These are phyloP conservation scores for Wickerhamomyces bisporus DNA, from an alignment of 805 yeast species.

Conservation along the genomic window DNA sequence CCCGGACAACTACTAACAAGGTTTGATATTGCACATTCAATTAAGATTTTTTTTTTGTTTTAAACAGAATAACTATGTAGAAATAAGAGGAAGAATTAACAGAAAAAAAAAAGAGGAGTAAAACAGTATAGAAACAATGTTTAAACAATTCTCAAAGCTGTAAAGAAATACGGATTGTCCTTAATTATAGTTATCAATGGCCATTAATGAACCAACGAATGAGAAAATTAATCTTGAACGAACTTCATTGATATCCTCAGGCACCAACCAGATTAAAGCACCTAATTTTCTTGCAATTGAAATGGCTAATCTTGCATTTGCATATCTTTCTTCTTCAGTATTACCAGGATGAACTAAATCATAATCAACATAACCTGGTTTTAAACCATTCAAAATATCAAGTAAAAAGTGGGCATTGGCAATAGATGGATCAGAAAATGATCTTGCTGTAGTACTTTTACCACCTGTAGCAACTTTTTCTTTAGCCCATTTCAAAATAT, in stretches of 20 bases:
- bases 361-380: constrained; percentile 97
- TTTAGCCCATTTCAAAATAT: constrained; percentile 93
- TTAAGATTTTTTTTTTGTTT: no score
- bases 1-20: no score
- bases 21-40: no score
- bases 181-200: constrained; percentile 37
- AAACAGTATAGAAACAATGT: not conserved
- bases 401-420: constrained; percentile 76
- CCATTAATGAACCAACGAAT: constrained; percentile 93
- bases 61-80: no score
- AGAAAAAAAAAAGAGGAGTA: no score
- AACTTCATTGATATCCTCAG: constrained; percentile 97
- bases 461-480: constrained; percentile 83
- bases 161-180: no score
- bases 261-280: constrained; percentile 97
- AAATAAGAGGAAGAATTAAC: no score
- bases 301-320: constrained; percentile 94
- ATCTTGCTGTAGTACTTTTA: constrained; percentile 62
- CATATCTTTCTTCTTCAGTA: constrained; percentile 81
- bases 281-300: constrained; percentile 98
- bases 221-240: constrained; percentile 90
- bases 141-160: no score
- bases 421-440: constrained; percentile 78
- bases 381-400: constrained; percentile 87
- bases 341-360: constrained; percentile 78